Evolutionary conservation across 2,329 filamentous ascomycete genomes (phyloP).

Genomic region (Fusarium subtropicale): DNA sequence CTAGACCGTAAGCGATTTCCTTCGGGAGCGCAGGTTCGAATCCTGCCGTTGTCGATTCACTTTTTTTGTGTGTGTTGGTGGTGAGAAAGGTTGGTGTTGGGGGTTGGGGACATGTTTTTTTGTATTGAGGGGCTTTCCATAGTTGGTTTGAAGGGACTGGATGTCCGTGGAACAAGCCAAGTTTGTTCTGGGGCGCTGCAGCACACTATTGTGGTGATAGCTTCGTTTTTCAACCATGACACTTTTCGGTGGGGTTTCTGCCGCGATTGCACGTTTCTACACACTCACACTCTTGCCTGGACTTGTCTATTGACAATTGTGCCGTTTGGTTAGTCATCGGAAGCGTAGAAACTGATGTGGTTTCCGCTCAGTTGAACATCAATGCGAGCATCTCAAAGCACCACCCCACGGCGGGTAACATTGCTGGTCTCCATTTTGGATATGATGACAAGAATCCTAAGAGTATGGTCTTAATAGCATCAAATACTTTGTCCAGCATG

Average conservation of each 20-base stretch:
- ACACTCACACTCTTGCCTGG: neutral
- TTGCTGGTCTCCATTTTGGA: neutral
- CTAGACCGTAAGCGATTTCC: slow-evolving; percentile 1
- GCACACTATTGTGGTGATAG: slow-evolving; percentile 21
- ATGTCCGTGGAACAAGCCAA: neutral
- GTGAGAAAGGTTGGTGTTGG: neutral
- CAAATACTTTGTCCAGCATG: neutral
- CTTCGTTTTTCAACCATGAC: neutral
- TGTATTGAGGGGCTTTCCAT: neutral
- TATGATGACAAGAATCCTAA: accelerated
- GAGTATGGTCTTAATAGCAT: neutral
- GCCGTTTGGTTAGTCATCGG: neutral
- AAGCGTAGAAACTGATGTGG: neutral
- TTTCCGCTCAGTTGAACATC: neutral
- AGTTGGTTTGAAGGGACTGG: accelerated
- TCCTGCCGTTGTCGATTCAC: slow-evolving; percentile 31
- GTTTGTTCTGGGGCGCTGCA: slow-evolving; percentile 26
- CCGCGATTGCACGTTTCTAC: neutral
- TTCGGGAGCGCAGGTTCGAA: slow-evolving; percentile 41
- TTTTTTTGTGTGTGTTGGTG: neutral
- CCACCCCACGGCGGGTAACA: neutral
- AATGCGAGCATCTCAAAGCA: neutral
- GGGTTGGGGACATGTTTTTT: neutral
- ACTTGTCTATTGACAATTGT: too few species aligned
- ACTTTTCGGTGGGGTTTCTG: neutral